These are phyloP conservation scores for Sanguinoderma infundibulare DNA, from an alignment of 1,284 basidiomycete genomes.

Conservation along the genomic window DNA sequence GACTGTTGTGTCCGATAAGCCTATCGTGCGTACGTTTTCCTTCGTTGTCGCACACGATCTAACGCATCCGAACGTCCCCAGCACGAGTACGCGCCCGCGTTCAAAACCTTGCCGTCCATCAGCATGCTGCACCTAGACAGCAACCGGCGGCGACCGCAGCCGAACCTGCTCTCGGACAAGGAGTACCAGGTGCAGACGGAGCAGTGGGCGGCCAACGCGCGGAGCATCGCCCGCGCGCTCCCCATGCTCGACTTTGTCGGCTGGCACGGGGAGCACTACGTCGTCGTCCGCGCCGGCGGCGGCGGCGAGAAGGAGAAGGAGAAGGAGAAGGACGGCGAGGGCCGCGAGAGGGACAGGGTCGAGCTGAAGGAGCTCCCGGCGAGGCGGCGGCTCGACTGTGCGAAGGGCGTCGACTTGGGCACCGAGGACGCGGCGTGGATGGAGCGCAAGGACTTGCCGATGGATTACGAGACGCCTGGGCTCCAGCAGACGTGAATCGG, in stretches of 20 bases:
- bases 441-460: constrained; percentile 71
- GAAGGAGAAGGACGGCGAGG: neutral
- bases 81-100: constrained; percentile 55
- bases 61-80: constrained; percentile 27
- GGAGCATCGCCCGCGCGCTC: constrained; percentile 51
- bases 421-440: constrained; percentile 67
- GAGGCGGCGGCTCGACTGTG: constrained; percentile 61
- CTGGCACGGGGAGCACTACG: constrained; percentile 73
- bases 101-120: constrained; percentile 51
- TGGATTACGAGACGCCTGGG: constrained; percentile 70
- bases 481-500: constrained; percentile 36
- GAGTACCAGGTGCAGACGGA: constrained; percentile 61
- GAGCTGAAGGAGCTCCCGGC: constrained; percentile 69
- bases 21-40: constrained; percentile 46
- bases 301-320: neutral
- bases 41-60: neutral
- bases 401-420: constrained; percentile 69
- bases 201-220: constrained; percentile 54
- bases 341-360: constrained; percentile 31
- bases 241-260: constrained; percentile 65
- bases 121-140: constrained; percentile 63
- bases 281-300: constrained; percentile 47
- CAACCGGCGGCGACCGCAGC: constrained; percentile 53
- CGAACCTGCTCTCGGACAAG: constrained; percentile 61
- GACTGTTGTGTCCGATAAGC: constrained; percentile 50